Base-by-base conservation (phyloP, 306 rosid genomes). In the Malus orientalis region DNA sequence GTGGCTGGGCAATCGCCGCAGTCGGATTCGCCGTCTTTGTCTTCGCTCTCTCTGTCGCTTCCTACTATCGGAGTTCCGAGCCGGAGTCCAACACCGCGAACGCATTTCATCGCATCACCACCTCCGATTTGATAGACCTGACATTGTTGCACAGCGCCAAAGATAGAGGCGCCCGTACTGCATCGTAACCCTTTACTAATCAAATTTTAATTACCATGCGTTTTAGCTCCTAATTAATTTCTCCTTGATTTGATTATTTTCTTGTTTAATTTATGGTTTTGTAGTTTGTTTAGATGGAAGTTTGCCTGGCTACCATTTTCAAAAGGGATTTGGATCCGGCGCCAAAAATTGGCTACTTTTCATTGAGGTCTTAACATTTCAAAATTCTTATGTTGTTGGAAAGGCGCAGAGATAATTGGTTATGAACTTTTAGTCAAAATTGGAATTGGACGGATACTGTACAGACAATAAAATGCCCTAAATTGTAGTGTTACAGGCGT, bases 211-310 rank as follows among this genome's bases (percentile, higher is more conserved):
- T 69, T 22, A 9, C 25, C 16, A 8, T 10, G 25, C 19, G 1
- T 33, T 58, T 2, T 6, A 32, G 12, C 27, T 38, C 53, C 36
- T 11, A 4, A 36, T n/a, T 15, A 40, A n/a, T 78, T 62, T 61
- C 66, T 27, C 51, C 45, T 42, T 42, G 45, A 42, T 42, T 42
- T 42, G 45, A 42, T 42, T 42, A 42, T 1, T 10, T 1, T 42
- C 20, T 11, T 3, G 10, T 22, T 42, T 15, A 4, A 19, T 64
- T 70, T 62, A 4, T 36, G 44, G 20, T 25, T 71, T 78, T 77
- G 84, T 89, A 94, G 97, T 90, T 79, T 94, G 98, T 74, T 87
- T 94, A 77, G 98, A 91, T 78, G 98, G 98, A 53, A 87, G 89
- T 79, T 45, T 77, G 33, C 97, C 97, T 0, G 98, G 91, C 4